Base-by-base conservation (phyloP, 2,329 filamentous ascomycete genomes). In the Alternaria tenuissima region DNA sequence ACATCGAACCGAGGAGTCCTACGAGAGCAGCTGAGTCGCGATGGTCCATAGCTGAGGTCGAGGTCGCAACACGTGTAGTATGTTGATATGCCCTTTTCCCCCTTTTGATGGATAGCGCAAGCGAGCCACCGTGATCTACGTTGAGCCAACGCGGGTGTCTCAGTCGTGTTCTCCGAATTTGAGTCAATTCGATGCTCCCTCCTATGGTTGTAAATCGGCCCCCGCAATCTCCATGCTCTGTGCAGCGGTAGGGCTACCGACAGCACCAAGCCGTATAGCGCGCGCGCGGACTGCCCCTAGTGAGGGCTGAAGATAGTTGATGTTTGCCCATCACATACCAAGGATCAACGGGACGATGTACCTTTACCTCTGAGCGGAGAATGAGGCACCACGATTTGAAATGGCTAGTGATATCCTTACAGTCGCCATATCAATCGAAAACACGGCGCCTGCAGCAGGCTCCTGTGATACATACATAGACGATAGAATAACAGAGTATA, bases 101-200 rank as follows among this genome's bases (percentile, higher is more conserved):
- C 55, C 32, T 55, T 61, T 61, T 24, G 16, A 52, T 56, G 52
- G n/a, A 39, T 47, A 32, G 42, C 14, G 43, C 48, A 42, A 38
- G 24, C 34, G 18, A 41, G 18, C 52, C 42, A 36, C 12, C 4
- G 20, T 49, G 34, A 41, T 41, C 39, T 22, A 41, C 39, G 30
- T 36, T 14, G 32, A 8, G 46, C 24, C 32, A 32, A 36, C 30
- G 30, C 26, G 28, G 34, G 46, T 44, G 51, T 52, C 55, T 47
- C 49, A 49, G 56, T 36, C 39, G n/a, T 41, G 39, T 34, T 39
- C 16, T 39, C 22, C 32, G 12, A 38, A 12, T 8, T 51, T 3
- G 12, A 52, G 26, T 22, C 16, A 12, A 47, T 55, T 52, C 38
- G 51, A 51, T 42, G 24, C 39, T 28, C 18, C 38, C 39, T 28